Evolutionary conservation across 345 rosid genomes (phyloP), one percentile per base, ranked within the genome.

Genomic region (Excoecaria cochinchinensis): DNA sequence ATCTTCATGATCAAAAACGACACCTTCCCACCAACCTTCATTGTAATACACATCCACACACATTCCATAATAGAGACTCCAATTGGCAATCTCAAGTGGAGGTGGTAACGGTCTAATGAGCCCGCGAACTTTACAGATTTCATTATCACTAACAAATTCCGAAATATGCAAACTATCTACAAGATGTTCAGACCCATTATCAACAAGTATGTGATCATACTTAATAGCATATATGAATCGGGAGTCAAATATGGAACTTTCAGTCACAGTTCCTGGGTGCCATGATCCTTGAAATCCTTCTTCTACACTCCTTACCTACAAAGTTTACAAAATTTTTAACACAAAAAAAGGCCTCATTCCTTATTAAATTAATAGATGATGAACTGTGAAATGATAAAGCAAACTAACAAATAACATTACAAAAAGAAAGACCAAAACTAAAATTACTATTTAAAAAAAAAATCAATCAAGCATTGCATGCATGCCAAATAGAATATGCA

Each of bases 1-100:
- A 74, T 78, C 82, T 15, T 78, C 78, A 62, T 77, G 78, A 78
- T 94, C 94, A 36, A 90, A 89, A 70, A 92, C 14, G 47, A 94
- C 97, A 69, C 98, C 98, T 84, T 94, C 98, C 98, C 97, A 90
- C 97, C 97, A 92, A 48, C 88, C 86, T 0, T 88, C 94, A 59
- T 42, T 60, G 81, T 78, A 67, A 55, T 39, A 78, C 0, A 79
- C 89, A 78, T 94, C 98, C 31, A 94, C 96, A 47, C 96, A 90
- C 75, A 81, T 59, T 17, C 96, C 98, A 61, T 87, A 89, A 12
- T 8, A 51, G 55, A 90, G 88, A 50, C 24, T 67, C 66, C 76
- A 59, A 25, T 66, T 42, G 25, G 68, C 74, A 63, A 84, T 51
- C 62, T 80, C 70, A 61, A 85, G 38, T 39, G 56, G 69, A 53